These are phyloP conservation scores for Tetracladium setigerum DNA, from an alignment of 495 filamentous ascomycete genomes.

Conservation along the genomic window DNA sequence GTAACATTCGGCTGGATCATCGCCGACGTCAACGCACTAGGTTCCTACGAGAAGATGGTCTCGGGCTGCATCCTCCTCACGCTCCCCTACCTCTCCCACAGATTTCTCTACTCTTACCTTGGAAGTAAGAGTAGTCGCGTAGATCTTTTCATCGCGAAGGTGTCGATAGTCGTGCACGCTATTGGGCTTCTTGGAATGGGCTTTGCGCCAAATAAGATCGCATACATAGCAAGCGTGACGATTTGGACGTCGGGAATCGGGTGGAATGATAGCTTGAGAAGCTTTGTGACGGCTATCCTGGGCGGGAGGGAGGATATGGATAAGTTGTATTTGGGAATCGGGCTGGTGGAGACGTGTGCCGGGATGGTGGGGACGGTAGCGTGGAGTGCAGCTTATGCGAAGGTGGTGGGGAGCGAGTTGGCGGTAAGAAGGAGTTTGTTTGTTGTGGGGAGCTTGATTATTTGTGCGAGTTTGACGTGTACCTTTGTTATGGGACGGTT, in stretches of 20 bases:
- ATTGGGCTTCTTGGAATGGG: neutral
- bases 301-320: neutral
- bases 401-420: neutral
- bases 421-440: neutral
- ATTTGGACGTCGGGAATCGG: constrained; percentile 1
- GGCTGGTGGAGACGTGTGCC: constrained; percentile 2
- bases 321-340: constrained; percentile 7
- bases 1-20: constrained; percentile 3
- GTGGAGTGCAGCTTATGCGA: constrained; percentile 2
- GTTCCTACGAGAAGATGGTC: constrained; percentile 1
- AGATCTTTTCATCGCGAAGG: constrained; percentile 5
- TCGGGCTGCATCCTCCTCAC: constrained; percentile 1
- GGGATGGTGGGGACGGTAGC: constrained; percentile 2
- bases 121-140: neutral
- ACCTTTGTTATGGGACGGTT: constrained; percentile 1
- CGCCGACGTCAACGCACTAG: constrained; percentile 1
- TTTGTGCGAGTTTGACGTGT: neutral
- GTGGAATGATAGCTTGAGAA: neutral
- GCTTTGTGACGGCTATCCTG: constrained; percentile 1
- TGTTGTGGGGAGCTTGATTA: neutral
- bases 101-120: neutral
- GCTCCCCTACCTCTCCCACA: neutral
- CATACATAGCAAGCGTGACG: neutral
- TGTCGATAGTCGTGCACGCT: neutral
- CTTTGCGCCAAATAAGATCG: neutral